These are phyloP conservation scores for Epichloe hybrida DNA, from an alignment of 2,329 filamentous ascomycete genomes.

Conservation along the genomic window DNA sequence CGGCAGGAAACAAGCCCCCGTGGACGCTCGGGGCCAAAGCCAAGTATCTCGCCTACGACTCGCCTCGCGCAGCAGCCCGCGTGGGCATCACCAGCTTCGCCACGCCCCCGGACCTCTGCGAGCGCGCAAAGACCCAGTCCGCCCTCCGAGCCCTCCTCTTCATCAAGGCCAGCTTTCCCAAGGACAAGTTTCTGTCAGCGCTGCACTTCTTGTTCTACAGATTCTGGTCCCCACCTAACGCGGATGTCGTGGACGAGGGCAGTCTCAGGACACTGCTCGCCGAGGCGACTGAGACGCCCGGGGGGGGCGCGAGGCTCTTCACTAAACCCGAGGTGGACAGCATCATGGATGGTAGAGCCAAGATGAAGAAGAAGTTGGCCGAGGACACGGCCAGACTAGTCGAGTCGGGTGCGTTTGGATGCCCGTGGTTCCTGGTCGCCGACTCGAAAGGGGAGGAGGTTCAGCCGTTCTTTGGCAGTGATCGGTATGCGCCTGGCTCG, in stretches of 20 bases:
- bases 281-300: constrained; percentile 15
- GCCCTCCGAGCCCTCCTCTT: constrained; percentile 54
- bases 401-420: constrained; percentile 57
- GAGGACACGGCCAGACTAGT: constrained; percentile 47
- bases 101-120: constrained; percentile 30
- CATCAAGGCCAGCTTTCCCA: constrained; percentile 45
- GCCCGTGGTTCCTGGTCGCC: constrained; percentile 61
- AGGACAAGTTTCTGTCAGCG: constrained; percentile 34
- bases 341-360: constrained; percentile 40
- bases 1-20: constrained; percentile 57
- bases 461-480: constrained; percentile 67
- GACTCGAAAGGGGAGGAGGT: constrained; percentile 40
- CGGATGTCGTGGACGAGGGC: constrained; percentile 45
- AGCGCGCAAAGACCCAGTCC: constrained; percentile 30
- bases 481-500: constrained; percentile 30
- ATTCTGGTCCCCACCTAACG: constrained; percentile 48
- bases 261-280: constrained; percentile 29
- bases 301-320: constrained; percentile 27
- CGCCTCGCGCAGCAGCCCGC: constrained; percentile 23
- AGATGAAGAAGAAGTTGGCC: constrained; percentile 33
- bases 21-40: constrained; percentile 59
- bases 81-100: constrained; percentile 24
- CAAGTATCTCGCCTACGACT: constrained; percentile 34
- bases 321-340: constrained; percentile 33
- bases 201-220: constrained; percentile 42